Evolutionary conservation across 768 basidiomycete genomes (phyloP).

Genomic region (Termitomyces titanicus): DNA sequence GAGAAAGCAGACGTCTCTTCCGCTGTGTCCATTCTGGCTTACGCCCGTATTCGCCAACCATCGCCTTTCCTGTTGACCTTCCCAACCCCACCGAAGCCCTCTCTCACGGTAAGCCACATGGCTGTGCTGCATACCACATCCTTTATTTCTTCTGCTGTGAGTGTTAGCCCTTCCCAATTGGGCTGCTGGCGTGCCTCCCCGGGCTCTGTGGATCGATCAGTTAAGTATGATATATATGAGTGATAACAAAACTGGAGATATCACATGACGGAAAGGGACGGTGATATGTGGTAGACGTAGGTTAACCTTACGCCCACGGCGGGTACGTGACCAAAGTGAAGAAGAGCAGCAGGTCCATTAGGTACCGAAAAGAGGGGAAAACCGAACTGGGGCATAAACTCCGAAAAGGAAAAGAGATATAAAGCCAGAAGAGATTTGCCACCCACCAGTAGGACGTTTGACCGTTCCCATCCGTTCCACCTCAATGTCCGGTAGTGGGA

Average conservation of each 20-base stretch:
- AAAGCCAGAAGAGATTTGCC: constrained; percentile 17
- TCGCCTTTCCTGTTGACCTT: constrained; percentile 75
- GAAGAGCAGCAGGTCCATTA: neutral
- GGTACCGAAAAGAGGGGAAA: neutral
- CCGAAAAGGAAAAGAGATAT: neutral
- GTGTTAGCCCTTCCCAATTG: constrained; percentile 42
- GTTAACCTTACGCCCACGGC: neutral
- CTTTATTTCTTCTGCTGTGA: constrained; percentile 92
- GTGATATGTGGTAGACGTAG: neutral
- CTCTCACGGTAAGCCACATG: constrained; percentile 88
- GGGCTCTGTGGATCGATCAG: neutral
- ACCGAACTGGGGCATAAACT: neutral
- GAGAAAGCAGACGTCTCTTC: neutral
- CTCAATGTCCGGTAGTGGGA: constrained; percentile 80
- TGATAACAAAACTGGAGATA: neutral
- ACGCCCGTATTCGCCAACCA: constrained; percentile 73
- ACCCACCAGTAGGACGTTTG: constrained; percentile 41
- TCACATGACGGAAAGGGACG: neutral
- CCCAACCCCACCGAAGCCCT: constrained; percentile 89
- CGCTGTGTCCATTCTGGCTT: neutral
- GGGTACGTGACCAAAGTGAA: neutral
- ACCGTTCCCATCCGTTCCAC: constrained; percentile 56
- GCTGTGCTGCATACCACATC: constrained; percentile 86
- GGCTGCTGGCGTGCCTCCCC: neutral
- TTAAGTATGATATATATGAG: neutral